phyloP scores from a whole-genome alignment of 495 filamentous ascomycete genomes.

The Aspergillus ostianus region DNA sequence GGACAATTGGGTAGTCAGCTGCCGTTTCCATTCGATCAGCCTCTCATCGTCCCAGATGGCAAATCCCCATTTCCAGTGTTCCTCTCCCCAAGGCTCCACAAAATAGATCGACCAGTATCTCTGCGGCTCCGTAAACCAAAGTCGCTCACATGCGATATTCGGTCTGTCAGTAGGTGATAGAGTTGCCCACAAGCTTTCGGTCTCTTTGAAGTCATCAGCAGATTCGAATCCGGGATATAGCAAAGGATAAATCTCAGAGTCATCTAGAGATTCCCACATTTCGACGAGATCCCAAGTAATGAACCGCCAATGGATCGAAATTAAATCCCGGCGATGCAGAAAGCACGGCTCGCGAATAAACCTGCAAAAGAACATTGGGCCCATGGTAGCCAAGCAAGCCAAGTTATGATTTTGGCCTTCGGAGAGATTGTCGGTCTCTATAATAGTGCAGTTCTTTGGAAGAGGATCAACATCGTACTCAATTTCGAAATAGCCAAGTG shows the following conservation, averaged over 20 bases:
- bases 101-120: background rate
- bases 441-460: background rate
- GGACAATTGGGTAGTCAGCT: constrained; percentile 17
- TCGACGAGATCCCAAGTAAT: background rate
- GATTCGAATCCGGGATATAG: constrained; percentile 1
- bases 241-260: no score
- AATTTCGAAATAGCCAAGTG: background rate
- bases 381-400: constrained; percentile 2
- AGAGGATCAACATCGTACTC: background rate
- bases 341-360: constrained; percentile 2
- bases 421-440: constrained; percentile 2
- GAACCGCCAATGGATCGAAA: background rate
- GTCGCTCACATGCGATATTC: background rate
- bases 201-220: background rate
- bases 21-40: constrained; percentile 3
- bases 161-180: background rate
- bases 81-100: background rate
- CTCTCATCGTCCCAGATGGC: constrained; percentile 13
- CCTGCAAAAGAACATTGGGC: constrained; percentile 6
- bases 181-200: background rate
- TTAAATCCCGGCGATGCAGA: constrained; percentile 8
- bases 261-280: background rate
- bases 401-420: background rate
- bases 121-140: background rate
- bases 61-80: constrained; percentile 8